These are phyloP conservation scores for Ceratocystis ficicola DNA, from an alignment of 2,329 filamentous ascomycete genomes.

Conservation along the genomic window DNA sequence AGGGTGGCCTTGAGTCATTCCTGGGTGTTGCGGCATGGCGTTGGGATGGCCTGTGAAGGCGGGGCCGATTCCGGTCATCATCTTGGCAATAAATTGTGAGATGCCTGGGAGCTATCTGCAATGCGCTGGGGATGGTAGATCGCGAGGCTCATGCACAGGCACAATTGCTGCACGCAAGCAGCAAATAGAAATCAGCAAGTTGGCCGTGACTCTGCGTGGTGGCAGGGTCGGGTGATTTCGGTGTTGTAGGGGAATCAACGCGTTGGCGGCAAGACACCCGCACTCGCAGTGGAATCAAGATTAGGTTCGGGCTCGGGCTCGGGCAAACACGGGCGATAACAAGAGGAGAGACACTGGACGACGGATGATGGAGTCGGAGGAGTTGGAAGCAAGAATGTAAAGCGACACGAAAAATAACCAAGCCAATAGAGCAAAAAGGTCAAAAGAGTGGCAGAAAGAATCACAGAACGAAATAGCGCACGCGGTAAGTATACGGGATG, in stretches of 20 bases:
- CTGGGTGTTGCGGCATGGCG: constrained; percentile 59
- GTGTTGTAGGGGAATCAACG: background rate
- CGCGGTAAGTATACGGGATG: background rate
- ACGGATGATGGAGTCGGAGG: background rate
- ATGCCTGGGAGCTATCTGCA: background rate
- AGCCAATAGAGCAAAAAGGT: background rate
- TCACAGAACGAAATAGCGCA: background rate
- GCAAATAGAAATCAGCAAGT: background rate
- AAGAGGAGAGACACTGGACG: constrained; percentile 22
- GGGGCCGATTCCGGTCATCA: constrained; percentile 60
- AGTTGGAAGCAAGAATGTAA: background rate
- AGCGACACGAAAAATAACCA: background rate
- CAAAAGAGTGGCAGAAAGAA: background rate
- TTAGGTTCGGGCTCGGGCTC: background rate
- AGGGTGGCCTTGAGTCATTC: constrained; percentile 50
- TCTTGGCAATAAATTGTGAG: constrained; percentile 30
- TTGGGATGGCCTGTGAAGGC: constrained; percentile 55
- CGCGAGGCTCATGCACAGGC: constrained; percentile 1
- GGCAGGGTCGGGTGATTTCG: background rate
- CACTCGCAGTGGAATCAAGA: background rate
- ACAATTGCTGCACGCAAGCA: background rate
- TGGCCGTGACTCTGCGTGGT: background rate
- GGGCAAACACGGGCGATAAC: constrained; percentile 19
- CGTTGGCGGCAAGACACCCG: background rate
- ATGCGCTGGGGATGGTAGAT: background rate